phyloP scores from a whole-genome alignment of 1,284 basidiomycete genomes.

The Phenoliferia sp. region DNA sequence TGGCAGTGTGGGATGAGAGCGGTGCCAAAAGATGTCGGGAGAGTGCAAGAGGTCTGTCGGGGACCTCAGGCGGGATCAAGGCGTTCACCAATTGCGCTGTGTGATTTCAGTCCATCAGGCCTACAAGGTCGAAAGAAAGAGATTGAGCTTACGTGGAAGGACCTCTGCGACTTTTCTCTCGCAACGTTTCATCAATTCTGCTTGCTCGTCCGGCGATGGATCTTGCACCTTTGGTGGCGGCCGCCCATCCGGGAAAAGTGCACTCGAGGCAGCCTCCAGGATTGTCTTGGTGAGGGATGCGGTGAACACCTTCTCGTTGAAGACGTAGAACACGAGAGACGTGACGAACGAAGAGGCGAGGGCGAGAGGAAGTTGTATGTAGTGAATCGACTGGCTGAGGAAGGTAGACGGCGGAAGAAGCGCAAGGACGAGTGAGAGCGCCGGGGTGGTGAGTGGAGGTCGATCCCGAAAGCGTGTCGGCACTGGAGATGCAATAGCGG shows the following conservation, averaged over 20 bases:
- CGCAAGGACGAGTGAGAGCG: constrained; percentile 12
- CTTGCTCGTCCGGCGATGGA: constrained; percentile 65
- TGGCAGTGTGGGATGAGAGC: constrained; percentile 56
- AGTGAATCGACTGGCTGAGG: constrained; percentile 33
- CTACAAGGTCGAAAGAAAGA: constrained; percentile 35
- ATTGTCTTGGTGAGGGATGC: constrained; percentile 50
- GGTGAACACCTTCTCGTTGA: constrained; percentile 56
- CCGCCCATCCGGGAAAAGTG: constrained; percentile 74
- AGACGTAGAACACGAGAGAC: constrained; percentile 56
- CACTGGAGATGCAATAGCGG: not conserved
- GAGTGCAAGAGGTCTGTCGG: constrained; percentile 13
- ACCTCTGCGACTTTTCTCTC: constrained; percentile 10
- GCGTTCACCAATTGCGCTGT: constrained; percentile 42
- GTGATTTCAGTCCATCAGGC: not conserved
- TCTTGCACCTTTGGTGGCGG: constrained; percentile 61
- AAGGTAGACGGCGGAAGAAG: constrained; percentile 29
- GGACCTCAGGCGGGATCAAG: constrained; percentile 35
- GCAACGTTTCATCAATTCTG: constrained; percentile 4
- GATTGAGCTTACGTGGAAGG: constrained; percentile 3
- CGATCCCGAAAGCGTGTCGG: not conserved
- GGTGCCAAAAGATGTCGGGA: constrained; percentile 56
- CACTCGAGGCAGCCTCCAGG: constrained; percentile 54
- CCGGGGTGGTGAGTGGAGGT: constrained; percentile 1
- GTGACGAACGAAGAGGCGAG: constrained; percentile 10
- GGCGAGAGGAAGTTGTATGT: constrained; percentile 16